A percentile compares a stretch with the other conserved stretches of the same genome.
phyloP scores from a whole-genome alignment of 345 rosid species.

The Aquilaria sinensis region DNA sequence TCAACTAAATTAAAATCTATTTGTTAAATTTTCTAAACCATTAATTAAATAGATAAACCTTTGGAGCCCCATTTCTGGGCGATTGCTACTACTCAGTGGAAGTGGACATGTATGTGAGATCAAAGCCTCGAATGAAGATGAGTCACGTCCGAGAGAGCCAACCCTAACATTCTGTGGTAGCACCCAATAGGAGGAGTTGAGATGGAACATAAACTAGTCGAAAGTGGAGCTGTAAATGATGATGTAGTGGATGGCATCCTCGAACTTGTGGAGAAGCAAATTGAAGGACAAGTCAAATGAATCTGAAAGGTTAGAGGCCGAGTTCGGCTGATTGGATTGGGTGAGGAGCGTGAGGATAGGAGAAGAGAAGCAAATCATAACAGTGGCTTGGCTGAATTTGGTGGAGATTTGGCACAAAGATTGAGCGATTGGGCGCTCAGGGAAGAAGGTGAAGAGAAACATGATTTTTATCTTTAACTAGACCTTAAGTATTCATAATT shows the following conservation, averaged over 20 bases:
- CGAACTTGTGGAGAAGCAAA: conserved; percentile 62
- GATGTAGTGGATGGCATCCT: conserved; percentile 86
- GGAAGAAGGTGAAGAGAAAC: no score
- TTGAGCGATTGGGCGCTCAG: not conserved
- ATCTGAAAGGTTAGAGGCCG: conserved; percentile 15
- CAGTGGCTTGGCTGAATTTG: not conserved
- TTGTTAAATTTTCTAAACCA: no score
- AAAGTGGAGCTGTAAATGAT: conserved; percentile 88
- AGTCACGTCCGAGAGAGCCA: conserved; percentile 4
- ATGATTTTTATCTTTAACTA: no score
- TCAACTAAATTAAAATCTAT: no score
- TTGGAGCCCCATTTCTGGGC: no score
- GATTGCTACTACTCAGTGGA: no score
- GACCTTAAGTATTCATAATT: no score
- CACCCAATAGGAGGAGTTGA: conserved; percentile 93
- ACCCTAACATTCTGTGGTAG: conserved; percentile 70
- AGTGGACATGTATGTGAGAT: no score
- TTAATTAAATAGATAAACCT: no score
- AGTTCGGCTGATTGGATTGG: conserved; percentile 35
- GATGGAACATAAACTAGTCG: conserved; percentile 93
- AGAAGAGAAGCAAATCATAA: conserved; percentile 14
- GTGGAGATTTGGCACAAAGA: no score
- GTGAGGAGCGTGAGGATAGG: conserved; percentile 25
- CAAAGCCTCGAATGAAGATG: no score
- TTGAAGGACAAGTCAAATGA: conserved; percentile 36